phyloP scores from a whole-genome alignment of 768 basidiomycete genomes.

The Epithele typhae region DNA sequence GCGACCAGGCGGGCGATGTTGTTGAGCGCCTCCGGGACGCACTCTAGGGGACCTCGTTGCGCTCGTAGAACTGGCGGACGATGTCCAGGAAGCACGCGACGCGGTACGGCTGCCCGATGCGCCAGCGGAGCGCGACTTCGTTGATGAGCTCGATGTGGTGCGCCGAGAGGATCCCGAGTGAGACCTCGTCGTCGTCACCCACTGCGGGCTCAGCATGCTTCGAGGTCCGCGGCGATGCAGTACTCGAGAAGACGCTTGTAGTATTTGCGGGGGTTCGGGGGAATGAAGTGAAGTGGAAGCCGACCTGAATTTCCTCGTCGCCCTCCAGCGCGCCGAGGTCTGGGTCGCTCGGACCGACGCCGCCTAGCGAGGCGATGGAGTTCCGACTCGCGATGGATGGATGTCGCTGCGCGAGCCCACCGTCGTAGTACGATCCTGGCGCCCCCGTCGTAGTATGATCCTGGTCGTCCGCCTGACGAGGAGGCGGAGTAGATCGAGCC shows the following conservation, averaged over 20 bases:
- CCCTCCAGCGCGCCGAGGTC: slow-evolving; percentile 42
- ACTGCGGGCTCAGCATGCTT: slow-evolving; percentile 87
- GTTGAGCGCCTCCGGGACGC: slow-evolving; percentile 85
- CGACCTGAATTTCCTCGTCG: slow-evolving; percentile 69
- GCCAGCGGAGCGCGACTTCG: slow-evolving; percentile 87
- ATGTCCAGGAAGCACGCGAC: slow-evolving; percentile 79
- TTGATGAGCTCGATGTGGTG: slow-evolving; percentile 79
- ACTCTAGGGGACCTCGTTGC: slow-evolving; percentile 88
- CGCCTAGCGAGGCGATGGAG: slow-evolving; percentile 37
- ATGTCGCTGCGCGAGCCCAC: slow-evolving; percentile 39
- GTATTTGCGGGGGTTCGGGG: slow-evolving; percentile 79
- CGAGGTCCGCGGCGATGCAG: slow-evolving; percentile 81
- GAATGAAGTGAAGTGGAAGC: slow-evolving; percentile 88
- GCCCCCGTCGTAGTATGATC: slow-evolving; percentile 18
- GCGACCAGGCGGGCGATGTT: slow-evolving; percentile 65
- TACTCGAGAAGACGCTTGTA: slow-evolving; percentile 82
- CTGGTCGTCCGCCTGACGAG: slow-evolving; percentile 15
- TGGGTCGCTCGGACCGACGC: slow-evolving; percentile 27
- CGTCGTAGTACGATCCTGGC: slow-evolving; percentile 21
- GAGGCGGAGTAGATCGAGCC: slow-evolving; percentile 49
- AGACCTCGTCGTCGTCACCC: slow-evolving; percentile 94
- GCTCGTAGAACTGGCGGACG: slow-evolving; percentile 83
- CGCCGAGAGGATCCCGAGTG: slow-evolving; percentile 81
- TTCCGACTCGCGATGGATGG: slow-evolving; percentile 65
- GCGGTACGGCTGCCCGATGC: slow-evolving; percentile 76